phyloP scores from a whole-genome alignment of 1,284 basidiomycete genomes.

The Ceratobasidium sp. region DNA sequence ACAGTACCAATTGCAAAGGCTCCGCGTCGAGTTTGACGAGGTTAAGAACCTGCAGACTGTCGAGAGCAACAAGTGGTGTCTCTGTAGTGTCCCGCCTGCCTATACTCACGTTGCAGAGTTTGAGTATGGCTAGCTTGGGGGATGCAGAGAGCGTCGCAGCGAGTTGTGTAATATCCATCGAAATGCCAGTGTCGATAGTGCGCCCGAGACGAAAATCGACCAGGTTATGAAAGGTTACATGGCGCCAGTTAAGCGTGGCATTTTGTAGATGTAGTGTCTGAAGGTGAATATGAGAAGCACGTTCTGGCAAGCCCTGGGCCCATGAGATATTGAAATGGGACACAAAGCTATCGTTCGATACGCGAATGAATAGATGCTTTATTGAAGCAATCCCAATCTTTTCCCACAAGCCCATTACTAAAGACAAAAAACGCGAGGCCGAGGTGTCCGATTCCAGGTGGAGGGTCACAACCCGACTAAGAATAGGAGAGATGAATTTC shows the following conservation, averaged over 20 bases:
- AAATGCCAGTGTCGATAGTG: too few relatives aligned
- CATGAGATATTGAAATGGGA: too few relatives aligned
- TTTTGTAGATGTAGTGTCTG: not conserved
- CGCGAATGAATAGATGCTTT: not conserved
- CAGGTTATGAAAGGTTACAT: not conserved
- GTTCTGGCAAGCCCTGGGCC: not conserved
- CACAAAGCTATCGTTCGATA: too few relatives aligned
- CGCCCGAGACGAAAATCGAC: not conserved
- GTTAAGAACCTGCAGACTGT: not conserved
- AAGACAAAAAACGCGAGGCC: not conserved
- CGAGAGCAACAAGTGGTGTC: not conserved
- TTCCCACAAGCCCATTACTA: not conserved
- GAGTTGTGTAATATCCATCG: not conserved
- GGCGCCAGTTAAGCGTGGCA: not conserved
- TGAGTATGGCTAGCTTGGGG: not conserved
- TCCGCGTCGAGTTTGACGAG: not conserved
- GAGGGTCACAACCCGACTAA: not conserved
- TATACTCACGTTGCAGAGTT: not conserved
- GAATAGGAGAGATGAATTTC: not conserved
- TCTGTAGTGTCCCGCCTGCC: not conserved
- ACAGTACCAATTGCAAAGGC: not conserved
- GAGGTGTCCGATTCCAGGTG: not conserved
- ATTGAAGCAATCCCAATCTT: too few relatives aligned
- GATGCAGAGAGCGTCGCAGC: not conserved
- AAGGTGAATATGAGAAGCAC: not conserved